Conservation (phyloP, 1,139 yeast genomes). For the Yamadazyma buinensis region DNA sequence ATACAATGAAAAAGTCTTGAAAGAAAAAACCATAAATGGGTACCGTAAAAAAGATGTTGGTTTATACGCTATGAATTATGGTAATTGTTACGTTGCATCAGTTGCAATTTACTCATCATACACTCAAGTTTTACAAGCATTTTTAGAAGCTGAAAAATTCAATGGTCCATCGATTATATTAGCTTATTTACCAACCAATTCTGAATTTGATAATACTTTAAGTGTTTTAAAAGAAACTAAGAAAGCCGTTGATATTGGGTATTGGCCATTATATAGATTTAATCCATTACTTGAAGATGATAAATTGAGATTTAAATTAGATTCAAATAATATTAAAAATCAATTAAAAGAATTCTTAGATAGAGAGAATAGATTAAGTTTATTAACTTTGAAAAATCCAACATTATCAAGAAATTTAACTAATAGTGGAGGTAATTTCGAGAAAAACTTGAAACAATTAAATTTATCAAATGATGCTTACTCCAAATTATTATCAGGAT, state of each 20-base stretch:
- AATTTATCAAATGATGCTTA: slow-evolving; percentile 75
- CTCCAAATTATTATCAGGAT: slow-evolving; percentile 72
- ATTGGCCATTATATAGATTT: slow-evolving; percentile 92
- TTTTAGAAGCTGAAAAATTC: slow-evolving; percentile 82
- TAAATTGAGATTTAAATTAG: slow-evolving; percentile 65
- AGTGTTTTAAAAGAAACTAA: slow-evolving; percentile 83
- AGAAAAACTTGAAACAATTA: slow-evolving; percentile 57
- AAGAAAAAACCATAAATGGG: slow-evolving; percentile 23
- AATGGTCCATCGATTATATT: slow-evolving; percentile 88
- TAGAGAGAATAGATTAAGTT: slow-evolving; percentile 81
- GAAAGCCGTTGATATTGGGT: slow-evolving; percentile 85
- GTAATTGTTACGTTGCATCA: slow-evolving; percentile 87
- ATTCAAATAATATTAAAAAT: slow-evolving; percentile 76
- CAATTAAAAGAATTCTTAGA: slow-evolving; percentile 79
- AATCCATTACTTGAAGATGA: slow-evolving; percentile 55
- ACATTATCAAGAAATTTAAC: slow-evolving; percentile 72
- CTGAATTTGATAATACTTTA: slow-evolving; percentile 67
- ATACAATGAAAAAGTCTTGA: slow-evolving; percentile 37
- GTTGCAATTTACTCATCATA: slow-evolving; percentile 92
- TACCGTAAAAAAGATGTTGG: slow-evolving; percentile 90
- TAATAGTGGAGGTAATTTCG: slow-evolving; percentile 60
- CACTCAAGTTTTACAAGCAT: slow-evolving; percentile 86
- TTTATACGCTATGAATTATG: slow-evolving; percentile 91
- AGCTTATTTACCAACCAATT: slow-evolving; percentile 79
- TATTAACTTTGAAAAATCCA: slow-evolving; percentile 70